Evolutionary conservation across 176 grass and related monocot genomes (phyloP), one percentile per base, ranked within the genome.

Genomic region (Carex scoparia): DNA sequence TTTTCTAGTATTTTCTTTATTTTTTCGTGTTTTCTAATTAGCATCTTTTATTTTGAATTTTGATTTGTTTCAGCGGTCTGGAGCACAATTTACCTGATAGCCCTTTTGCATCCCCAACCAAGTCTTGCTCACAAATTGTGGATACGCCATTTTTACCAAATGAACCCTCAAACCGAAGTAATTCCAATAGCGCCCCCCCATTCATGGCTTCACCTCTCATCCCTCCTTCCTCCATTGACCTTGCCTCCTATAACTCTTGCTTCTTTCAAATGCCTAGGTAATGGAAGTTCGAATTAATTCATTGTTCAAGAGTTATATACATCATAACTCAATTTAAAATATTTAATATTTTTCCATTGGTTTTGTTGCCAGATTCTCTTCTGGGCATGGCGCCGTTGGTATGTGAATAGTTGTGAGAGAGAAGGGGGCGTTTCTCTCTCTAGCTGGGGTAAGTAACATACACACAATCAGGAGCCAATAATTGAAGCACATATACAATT

Each of bases 221-320:
- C 59, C 87, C 89, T 19, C 60, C 86, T 54, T 46, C 89, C 18
- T 78, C 89, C 71, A 81, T 92, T 84, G 91, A 97, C 48, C 64
- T 90, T 44, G 81, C 91, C 32, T 92, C 88, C 2, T 90, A 91
- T 85, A 93, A 79, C 87, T 91, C 89, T 5, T 94, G 89, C 80
- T 98, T 94, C 88, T 94, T 93, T 82, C 86, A 94, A 85, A 86
- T 91, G 87, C 94, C 94, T 46, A 94, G 94, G 94, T 97, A 87
- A 53, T 86, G 15, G 74, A 88, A 5, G 10, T 83, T 61, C 7
- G 49, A 40, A 87, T 86, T 46, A 54, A 38, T 13, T 42, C 0
- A 10, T 49, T 49, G 9, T 49, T 86, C 83, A 75, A 79, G 23
- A 49, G 1, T 27, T 9, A 63, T 2, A 44, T 59, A 60, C 27